Evolutionary conservation across 129 eudicot species (phyloP).

Genomic region (Saposhnikovia divaricata): DNA sequence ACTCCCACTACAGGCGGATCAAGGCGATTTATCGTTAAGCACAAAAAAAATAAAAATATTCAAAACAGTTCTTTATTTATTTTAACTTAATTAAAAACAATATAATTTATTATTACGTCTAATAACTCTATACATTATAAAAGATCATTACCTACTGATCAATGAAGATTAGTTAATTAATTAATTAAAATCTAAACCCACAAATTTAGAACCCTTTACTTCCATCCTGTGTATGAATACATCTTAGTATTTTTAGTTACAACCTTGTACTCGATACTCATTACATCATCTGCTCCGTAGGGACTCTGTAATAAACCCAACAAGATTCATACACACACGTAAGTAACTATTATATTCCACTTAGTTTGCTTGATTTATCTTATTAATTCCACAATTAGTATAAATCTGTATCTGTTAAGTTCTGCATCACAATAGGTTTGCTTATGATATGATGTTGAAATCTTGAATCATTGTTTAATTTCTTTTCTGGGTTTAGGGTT

Average conservation of each 20-base stretch:
- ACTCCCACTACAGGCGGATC: no score
- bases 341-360: not conserved
- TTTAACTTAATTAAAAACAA: no score
- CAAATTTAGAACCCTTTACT: not conserved
- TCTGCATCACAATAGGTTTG: not conserved
- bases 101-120: no score
- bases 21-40: no score
- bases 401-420: not conserved
- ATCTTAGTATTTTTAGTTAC: not conserved
- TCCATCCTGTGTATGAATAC: no score
- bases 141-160: no score
- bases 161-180: no score
- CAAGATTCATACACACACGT: no score
- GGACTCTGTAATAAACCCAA: not conserved
- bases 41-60: no score
- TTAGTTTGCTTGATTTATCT: not conserved
- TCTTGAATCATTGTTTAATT: not conserved
- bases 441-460: not conserved
- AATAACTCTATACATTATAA: no score
- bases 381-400: not conserved
- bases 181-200: no score
- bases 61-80: no score
- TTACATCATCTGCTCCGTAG: not conserved
- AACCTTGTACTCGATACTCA: not conserved
- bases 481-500: not conserved